A percentile compares a stretch with the other conserved stretches of the same genome.
Evolutionary conservation across 805 yeast genomes (phyloP).

Genomic region (Ogataea trehalophila): DNA sequence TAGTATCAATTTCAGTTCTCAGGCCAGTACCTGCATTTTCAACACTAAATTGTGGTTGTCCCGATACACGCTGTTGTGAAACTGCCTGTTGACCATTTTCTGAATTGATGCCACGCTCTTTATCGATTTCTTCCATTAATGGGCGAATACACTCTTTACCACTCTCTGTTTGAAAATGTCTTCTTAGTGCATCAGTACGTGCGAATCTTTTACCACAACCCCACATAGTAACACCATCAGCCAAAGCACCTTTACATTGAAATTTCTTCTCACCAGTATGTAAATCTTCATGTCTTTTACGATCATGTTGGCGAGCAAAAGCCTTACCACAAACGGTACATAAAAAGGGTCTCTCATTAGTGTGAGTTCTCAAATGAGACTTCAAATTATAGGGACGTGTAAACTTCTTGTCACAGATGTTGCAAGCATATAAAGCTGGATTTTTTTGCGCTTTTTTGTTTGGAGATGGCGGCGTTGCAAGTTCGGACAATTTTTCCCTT

Average conservation of each 20-base stretch:
- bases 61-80: neutral
- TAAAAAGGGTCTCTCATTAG: slow-evolving; percentile 73
- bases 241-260: slow-evolving; percentile 62
- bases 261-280: slow-evolving; percentile 74
- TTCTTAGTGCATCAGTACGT: slow-evolving; percentile 69
- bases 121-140: slow-evolving; percentile 51
- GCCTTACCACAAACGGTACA: slow-evolving; percentile 76
- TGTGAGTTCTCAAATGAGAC: slow-evolving; percentile 87
- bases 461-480: slow-evolving; percentile 49
- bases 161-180: slow-evolving; percentile 77
- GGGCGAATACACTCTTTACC: slow-evolving; percentile 71
- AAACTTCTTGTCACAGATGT: slow-evolving; percentile 77
- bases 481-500: slow-evolving; percentile 59
- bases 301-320: slow-evolving; percentile 75
- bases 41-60: slow-evolving; percentile 4
- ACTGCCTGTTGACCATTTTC: slow-evolving; percentile 7
- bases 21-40: slow-evolving; percentile 15
- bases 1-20: slow-evolving; percentile 8
- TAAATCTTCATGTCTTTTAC: slow-evolving; percentile 69
- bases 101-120: slow-evolving; percentile 12
- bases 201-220: slow-evolving; percentile 82
- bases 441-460: slow-evolving; percentile 60
- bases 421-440: slow-evolving; percentile 74
- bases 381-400: slow-evolving; percentile 92
- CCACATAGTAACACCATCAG: slow-evolving; percentile 54